Evolutionary conservation across 2,329 filamentous ascomycete genomes (phyloP).

Genomic region (Arthrobotrys pseudoclavata): DNA sequence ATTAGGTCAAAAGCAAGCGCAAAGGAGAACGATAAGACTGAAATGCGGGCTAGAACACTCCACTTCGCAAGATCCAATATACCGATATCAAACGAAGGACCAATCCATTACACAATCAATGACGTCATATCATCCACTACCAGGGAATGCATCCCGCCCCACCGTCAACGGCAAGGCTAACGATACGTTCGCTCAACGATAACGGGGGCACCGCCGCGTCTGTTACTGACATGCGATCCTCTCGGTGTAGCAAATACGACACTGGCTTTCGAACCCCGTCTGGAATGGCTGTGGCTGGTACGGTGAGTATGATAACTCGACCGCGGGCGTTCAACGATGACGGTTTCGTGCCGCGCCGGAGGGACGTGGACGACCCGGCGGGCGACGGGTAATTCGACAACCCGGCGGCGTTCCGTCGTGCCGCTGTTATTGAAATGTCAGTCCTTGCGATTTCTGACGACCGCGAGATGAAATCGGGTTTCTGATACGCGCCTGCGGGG

Average conservation of each 20-base stretch:
- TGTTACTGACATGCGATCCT: constrained; percentile 42
- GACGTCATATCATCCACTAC: constrained; percentile 37
- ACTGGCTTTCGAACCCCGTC: constrained; percentile 43
- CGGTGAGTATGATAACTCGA: constrained; percentile 44
- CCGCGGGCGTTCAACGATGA: constrained; percentile 55
- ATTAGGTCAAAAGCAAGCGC: background rate
- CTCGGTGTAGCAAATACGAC: constrained; percentile 49
- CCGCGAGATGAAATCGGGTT: background rate
- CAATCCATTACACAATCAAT: constrained; percentile 7
- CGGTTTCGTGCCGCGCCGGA: constrained; percentile 43
- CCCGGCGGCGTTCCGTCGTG: constrained; percentile 37
- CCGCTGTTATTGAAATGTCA: constrained; percentile 17
- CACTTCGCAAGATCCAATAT: background rate
- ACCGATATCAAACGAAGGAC: background rate
- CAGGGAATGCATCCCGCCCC: background rate
- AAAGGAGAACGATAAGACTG: background rate
- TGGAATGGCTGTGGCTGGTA: constrained; percentile 30
- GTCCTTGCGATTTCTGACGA: background rate
- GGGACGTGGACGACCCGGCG: constrained; percentile 42
- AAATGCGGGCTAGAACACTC: constrained; percentile 5
- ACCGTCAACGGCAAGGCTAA: constrained; percentile 1
- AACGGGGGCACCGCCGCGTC: constrained; percentile 37
- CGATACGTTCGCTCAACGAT: constrained; percentile 58
- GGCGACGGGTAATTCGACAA: constrained; percentile 49
- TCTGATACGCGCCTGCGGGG: background rate